phyloP scores from a whole-genome alignment of 352 stramenopile genomes.

The Poterioochromonas sp. region DNA sequence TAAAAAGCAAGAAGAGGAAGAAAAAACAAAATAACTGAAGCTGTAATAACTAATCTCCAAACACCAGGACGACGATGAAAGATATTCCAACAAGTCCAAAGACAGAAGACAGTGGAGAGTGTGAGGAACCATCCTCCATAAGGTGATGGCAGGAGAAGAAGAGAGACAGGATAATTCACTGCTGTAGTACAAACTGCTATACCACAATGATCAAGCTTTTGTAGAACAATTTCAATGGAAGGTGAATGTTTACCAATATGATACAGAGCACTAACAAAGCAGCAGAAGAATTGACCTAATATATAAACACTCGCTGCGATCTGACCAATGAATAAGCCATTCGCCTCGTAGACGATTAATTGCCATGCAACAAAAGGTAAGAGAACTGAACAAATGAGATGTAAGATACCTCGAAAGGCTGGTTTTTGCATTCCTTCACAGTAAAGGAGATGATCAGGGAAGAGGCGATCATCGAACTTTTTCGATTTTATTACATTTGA shows the following conservation, averaged over 20 bases:
- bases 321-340: neutral
- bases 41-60: neutral
- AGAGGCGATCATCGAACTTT: constrained; percentile 16
- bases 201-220: constrained; percentile 31
- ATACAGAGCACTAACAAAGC: neutral
- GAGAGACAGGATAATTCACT: neutral
- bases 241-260: constrained; percentile 2
- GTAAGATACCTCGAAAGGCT: neutral
- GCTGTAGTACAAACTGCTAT: constrained; percentile 2
- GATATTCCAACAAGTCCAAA: neutral
- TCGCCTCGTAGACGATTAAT: neutral
- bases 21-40: constrained; percentile 4
- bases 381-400: constrained; percentile 14
- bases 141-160: neutral
- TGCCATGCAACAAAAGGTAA: neutral
- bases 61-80: neutral
- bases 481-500: too few species aligned
- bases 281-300: neutral
- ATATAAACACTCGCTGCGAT: neutral
- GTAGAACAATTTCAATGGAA: constrained; percentile 2
- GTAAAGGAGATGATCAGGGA: neutral
- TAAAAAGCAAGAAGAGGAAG: neutral
- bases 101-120: neutral
- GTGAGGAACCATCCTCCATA: neutral
- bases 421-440: constrained; percentile 21